These are phyloP conservation scores for Vigna angularis DNA, from an alignment of 306 rosid species.

Conservation along the genomic window DNA sequence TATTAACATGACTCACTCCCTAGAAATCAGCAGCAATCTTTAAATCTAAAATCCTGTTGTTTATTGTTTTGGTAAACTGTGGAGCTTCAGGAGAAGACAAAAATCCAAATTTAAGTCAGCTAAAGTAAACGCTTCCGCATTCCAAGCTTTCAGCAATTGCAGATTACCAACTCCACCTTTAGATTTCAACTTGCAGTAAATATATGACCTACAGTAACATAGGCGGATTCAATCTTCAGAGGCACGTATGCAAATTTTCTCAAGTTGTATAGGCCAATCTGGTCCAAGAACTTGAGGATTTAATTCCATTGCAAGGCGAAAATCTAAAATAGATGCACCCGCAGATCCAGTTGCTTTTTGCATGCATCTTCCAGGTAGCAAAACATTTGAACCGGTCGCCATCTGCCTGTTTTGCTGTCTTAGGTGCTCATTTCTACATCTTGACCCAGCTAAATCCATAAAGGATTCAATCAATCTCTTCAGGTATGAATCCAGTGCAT, in stretches of 20 bases:
- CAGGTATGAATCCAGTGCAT: constrained; percentile 79
- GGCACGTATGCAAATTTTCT: constrained; percentile 71
- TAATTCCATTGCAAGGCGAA: constrained; percentile 76
- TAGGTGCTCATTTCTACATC: constrained; percentile 47
- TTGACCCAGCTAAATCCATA: constrained; percentile 63
- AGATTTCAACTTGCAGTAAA: constrained; percentile 35
- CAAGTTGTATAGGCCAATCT: constrained; percentile 85
- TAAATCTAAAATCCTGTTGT: constrained; percentile 55
- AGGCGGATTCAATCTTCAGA: constrained; percentile 66
- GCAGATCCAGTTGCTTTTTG: constrained; percentile 52
- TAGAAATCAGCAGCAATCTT: constrained; percentile 55
- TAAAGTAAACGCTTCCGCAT: constrained; percentile 49
- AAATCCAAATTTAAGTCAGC: constrained; percentile 41
- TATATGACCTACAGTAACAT: constrained; percentile 36
- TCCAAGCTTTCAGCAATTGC: constrained; percentile 48
- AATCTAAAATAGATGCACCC: constrained; percentile 63
- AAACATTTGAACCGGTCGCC: constrained; percentile 46
- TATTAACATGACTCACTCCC: constrained; percentile 56
- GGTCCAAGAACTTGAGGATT: constrained; percentile 81
- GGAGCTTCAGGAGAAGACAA: constrained; percentile 43
- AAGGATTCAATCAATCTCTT: constrained; percentile 86
- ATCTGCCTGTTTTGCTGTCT: constrained; percentile 43
- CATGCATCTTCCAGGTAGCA: constrained; percentile 47
- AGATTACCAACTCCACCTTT: constrained; percentile 44
- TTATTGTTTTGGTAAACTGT: constrained; percentile 49